Percentiles rank a stretch among this genome's conserved stretches.
Conservation (phyloP, 345 rosid species). For the Eucalyptus regnans region DNA sequence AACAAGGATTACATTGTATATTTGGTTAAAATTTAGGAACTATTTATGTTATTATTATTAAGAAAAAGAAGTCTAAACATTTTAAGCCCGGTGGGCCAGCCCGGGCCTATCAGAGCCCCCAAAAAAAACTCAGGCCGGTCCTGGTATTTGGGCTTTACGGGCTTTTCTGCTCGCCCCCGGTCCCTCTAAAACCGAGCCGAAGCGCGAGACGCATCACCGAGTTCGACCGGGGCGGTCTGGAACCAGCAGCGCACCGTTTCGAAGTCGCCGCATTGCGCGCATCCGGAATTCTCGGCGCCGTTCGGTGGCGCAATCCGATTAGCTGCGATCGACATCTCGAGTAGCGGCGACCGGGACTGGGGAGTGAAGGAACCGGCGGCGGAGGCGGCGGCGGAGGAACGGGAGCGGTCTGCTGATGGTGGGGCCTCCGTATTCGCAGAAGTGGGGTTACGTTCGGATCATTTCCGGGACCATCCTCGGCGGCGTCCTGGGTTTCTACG, state of each 20-base stretch:
- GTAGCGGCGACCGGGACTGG: neutral
- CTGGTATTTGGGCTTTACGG: neutral
- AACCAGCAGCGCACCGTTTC: neutral
- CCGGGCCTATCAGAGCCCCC: neutral
- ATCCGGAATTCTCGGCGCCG: neutral
- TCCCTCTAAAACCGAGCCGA: neutral
- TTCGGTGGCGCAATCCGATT: neutral
- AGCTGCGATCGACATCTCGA: neutral
- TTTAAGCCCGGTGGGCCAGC: neutral
- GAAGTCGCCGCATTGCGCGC: neutral
- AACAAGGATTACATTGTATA: too few species aligned
- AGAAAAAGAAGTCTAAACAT: too few species aligned
- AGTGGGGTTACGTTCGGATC: conserved; percentile 70
- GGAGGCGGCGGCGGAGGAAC: neutral
- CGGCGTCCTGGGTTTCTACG: conserved; percentile 76
- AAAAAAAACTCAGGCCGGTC: neutral
- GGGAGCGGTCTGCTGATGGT: conserved; percentile 3
- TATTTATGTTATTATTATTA: too few species aligned
- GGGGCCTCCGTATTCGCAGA: conserved; percentile 12
- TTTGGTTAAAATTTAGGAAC: too few species aligned
- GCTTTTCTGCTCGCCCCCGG: neutral
- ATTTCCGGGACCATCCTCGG: conserved; percentile 72
- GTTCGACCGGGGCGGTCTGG: neutral
- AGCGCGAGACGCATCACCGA: neutral
- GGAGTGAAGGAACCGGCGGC: neutral